A percentile compares a stretch with the other conserved stretches of the same genome.
phyloP scores from a whole-genome alignment of 164 flowering plant genomes.

The Vitis rupestris region DNA sequence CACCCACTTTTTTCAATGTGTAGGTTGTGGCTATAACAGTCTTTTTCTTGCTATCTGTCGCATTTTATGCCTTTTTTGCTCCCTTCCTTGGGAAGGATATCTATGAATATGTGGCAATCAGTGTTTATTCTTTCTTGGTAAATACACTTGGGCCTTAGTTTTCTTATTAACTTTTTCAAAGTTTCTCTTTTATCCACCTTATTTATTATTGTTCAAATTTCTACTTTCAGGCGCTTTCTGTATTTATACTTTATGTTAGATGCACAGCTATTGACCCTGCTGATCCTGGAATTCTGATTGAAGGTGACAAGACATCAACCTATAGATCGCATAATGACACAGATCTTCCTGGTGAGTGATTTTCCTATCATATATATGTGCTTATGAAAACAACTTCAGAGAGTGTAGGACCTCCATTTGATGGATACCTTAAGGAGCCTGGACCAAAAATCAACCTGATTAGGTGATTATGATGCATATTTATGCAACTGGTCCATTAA shows the following conservation, averaged over 20 bases:
- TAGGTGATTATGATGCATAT: background rate
- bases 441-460: background rate
- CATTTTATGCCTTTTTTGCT: conserved; percentile 91
- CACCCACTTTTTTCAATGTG: conserved; percentile 1
- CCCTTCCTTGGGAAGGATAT: conserved; percentile 84
- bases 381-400: too few relatives aligned
- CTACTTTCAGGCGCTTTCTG: conserved; percentile 64
- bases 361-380: background rate
- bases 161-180: background rate
- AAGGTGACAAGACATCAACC: conserved; percentile 37
- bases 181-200: background rate
- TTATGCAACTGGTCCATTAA: background rate
- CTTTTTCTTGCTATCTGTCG: conserved; percentile 76
- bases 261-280: conserved; percentile 97
- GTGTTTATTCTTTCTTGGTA: conserved; percentile 83
- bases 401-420: background rate
- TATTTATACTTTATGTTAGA: conserved; percentile 75
- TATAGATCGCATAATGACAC: conserved; percentile 36
- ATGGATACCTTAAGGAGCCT: background rate
- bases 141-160: conserved; percentile 16
- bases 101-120: conserved; percentile 73
- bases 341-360: conserved; percentile 49
- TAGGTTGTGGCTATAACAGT: conserved; percentile 95
- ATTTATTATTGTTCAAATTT: conserved; percentile 1
- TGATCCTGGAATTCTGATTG: conserved; percentile 83